Evolutionary conservation across 768 basidiomycete genomes (phyloP).

Genomic region (Butyriboletus loyo): DNA sequence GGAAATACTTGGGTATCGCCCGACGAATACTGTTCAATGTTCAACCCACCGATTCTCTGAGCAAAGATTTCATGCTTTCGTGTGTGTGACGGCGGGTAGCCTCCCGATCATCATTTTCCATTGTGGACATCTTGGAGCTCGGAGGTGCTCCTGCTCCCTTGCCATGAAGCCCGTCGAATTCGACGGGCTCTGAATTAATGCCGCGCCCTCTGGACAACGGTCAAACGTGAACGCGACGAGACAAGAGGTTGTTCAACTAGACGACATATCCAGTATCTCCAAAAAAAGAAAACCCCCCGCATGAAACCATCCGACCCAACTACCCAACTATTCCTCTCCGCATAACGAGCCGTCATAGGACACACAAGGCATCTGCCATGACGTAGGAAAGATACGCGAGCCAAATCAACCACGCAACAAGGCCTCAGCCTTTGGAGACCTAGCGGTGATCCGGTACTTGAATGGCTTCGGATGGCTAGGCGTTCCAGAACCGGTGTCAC

Average conservation of each 20-base stretch:
- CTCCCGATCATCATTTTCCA: too few relatives aligned
- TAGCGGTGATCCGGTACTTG: conserved; percentile 51
- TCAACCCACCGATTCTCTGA: too few relatives aligned
- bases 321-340: not conserved
- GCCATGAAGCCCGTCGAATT: conserved; percentile 91
- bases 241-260: conserved; percentile 19
- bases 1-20: too few relatives aligned
- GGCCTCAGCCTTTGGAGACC: conserved; percentile 41
- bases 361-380: too few relatives aligned
- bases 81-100: too few relatives aligned
- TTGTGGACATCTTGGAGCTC: too few relatives aligned
- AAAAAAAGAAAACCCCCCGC: not conserved
- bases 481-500: not conserved
- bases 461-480: conserved; percentile 51
- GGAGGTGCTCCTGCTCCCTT: too few relatives aligned
- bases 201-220: conserved; percentile 24
- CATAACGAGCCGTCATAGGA: not conserved
- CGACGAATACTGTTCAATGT: too few relatives aligned
- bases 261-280: not conserved
- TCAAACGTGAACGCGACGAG: conserved; percentile 21
- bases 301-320: not conserved
- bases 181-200: conserved; percentile 37
- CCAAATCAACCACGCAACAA: conserved; percentile 1
- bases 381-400: too few relatives aligned
- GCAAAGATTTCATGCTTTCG: too few relatives aligned